A percentile compares a stretch with the other conserved stretches of the same genome.
Evolutionary conservation across 345 rosid genomes (phyloP).

Genomic region (Schrenkiella parvula): DNA sequence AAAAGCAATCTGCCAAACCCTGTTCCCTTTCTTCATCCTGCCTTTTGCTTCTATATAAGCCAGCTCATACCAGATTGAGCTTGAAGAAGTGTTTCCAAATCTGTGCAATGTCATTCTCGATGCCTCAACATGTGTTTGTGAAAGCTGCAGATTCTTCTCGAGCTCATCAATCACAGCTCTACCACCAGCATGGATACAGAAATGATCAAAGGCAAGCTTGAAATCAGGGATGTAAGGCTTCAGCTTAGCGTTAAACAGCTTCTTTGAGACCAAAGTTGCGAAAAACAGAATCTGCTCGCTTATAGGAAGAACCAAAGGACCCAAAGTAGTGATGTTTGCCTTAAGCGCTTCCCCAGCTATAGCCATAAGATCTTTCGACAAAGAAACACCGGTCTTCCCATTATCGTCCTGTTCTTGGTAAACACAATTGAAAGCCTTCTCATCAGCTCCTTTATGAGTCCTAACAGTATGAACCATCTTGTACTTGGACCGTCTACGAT

Average conservation of each 20-base stretch:
- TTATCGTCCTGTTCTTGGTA: constrained; percentile 81
- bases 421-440: constrained; percentile 78
- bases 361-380: constrained; percentile 89
- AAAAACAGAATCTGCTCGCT: constrained; percentile 90
- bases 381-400: constrained; percentile 78
- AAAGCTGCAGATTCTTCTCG: constrained; percentile 89
- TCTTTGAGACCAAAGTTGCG: constrained; percentile 59
- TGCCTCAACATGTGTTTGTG: constrained; percentile 61
- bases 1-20: constrained; percentile 72
- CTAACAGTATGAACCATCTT: constrained; percentile 81
- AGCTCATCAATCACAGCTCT: constrained; percentile 94
- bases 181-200: constrained; percentile 34
- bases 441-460: constrained; percentile 88
- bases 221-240: constrained; percentile 93
- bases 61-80: constrained; percentile 90
- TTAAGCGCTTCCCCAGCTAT: constrained; percentile 89
- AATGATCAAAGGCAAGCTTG: constrained; percentile 88
- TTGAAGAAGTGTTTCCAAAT: constrained; percentile 43
- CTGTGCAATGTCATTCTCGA: constrained; percentile 79
- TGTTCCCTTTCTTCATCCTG: constrained; percentile 71
- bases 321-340: constrained; percentile 78
- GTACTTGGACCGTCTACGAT: constrained; percentile 66
- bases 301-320: constrained; percentile 87
- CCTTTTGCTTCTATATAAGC: constrained; percentile 84
- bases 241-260: constrained; percentile 49